Conservation (phyloP, 805 yeast genomes). For the Metschnikowia koreensis region DNA sequence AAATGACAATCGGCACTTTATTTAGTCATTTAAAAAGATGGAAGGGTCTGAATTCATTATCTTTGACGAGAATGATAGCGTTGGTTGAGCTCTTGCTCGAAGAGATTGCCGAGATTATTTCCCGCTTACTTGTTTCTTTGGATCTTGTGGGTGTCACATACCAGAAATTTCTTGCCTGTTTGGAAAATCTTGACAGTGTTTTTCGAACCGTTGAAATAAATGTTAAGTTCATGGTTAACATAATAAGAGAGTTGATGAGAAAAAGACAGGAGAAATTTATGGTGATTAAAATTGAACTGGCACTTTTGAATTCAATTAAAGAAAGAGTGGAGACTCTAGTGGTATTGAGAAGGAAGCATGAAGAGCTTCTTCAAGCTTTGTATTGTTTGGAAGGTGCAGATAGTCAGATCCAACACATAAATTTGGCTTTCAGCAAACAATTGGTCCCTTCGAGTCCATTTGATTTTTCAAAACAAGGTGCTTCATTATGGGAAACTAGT, state of each 20-base stretch:
- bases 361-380: conserved; percentile 42
- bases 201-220: conserved; percentile 58
- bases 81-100: conserved; percentile 63
- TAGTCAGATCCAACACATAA: conserved; percentile 19
- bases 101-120: conserved; percentile 51
- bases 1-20: conserved; percentile 43
- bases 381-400: conserved; percentile 19
- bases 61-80: conserved; percentile 59
- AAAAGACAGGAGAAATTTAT: conserved; percentile 70
- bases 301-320: conserved; percentile 31
- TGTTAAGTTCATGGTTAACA: conserved; percentile 58
- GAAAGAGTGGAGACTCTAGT: conserved; percentile 44
- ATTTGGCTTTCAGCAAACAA: conserved; percentile 29
- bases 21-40: conserved; percentile 66
- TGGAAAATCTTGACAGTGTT: conserved; percentile 25
- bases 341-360: conserved; percentile 52
- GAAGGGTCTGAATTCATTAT: conserved; percentile 52
- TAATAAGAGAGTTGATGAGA: conserved; percentile 73
- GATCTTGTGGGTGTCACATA: conserved; percentile 46
- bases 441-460: conserved; percentile 29
- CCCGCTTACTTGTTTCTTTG: conserved; percentile 32
- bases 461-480: conserved; percentile 34
- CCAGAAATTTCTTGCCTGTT: conserved; percentile 34
- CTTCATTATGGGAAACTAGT: conserved; percentile 27
- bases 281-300: conserved; percentile 57